These are phyloP conservation scores for Phaeolepiota aurea DNA, from an alignment of 768 basidiomycete species.

Conservation along the genomic window DNA sequence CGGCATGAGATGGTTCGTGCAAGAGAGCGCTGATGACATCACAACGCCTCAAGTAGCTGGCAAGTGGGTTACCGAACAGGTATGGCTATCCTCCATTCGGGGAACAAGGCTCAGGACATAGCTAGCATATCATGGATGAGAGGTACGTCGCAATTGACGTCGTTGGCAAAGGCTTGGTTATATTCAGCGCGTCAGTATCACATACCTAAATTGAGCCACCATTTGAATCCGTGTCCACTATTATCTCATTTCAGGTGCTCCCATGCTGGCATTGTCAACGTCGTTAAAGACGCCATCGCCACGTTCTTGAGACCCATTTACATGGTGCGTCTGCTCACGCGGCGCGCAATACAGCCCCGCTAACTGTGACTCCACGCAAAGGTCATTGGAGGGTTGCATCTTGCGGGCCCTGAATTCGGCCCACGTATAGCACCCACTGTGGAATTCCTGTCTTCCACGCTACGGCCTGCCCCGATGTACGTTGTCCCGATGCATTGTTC, in stretches of 20 bases:
- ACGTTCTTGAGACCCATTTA: conserved; percentile 62
- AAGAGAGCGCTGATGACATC: conserved; percentile 13
- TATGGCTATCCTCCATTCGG: conserved; percentile 11
- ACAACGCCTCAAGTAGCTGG: conserved; percentile 14
- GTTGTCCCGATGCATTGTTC: conserved; percentile 83
- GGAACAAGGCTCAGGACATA: background rate
- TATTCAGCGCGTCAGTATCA: conserved; percentile 74
- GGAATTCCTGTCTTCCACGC: conserved; percentile 52
- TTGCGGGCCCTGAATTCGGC: conserved; percentile 61
- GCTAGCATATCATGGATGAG: conserved; percentile 75
- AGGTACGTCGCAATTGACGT: conserved; percentile 74
- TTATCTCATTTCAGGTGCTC: conserved; percentile 24
- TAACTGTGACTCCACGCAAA: conserved; percentile 14
- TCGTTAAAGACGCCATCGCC: conserved; percentile 59
- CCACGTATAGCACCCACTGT: conserved; percentile 63
- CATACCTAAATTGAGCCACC: background rate
- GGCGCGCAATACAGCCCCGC: background rate
- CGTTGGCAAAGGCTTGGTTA: conserved; percentile 69
- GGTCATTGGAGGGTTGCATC: conserved; percentile 78
- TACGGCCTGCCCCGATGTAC: conserved; percentile 59
- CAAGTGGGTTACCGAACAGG: conserved; percentile 50
- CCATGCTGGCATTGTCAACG: conserved; percentile 84
- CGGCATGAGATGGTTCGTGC: conserved; percentile 51
- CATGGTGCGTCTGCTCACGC: conserved; percentile 40
- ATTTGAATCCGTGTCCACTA: background rate